Evolutionary conservation across 2,329 filamentous ascomycete species (phyloP).

Genomic region (Verticillium albo-atrum): DNA sequence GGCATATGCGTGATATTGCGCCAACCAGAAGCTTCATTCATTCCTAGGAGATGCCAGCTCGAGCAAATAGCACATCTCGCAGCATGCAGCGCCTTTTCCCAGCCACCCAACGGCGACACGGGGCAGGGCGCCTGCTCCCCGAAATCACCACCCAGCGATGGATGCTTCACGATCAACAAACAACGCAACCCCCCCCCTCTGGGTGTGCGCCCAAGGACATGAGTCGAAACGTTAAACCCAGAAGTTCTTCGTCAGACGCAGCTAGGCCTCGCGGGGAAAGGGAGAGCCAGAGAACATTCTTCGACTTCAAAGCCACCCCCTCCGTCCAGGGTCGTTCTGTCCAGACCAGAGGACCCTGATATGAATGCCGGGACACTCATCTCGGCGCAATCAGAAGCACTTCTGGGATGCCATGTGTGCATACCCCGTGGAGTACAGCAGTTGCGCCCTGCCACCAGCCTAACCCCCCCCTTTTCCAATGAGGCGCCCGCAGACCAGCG

Average conservation of each 20-base stretch:
- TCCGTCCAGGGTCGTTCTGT: not conserved
- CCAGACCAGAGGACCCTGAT: not conserved
- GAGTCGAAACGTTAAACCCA: no score
- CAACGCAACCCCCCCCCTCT: no score
- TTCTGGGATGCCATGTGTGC: not conserved
- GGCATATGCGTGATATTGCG: not conserved
- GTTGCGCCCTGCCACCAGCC: not conserved
- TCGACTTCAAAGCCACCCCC: not conserved
- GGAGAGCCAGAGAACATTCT: not conserved
- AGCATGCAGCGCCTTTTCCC: not conserved
- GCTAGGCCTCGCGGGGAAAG: not conserved
- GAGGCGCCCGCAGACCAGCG: not conserved
- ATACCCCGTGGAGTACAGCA: not conserved
- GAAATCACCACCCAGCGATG: no score
- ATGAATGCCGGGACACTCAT: not conserved
- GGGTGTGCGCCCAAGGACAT: no score
- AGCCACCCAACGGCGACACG: no score
- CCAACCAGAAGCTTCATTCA: not conserved
- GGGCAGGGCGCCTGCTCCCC: no score
- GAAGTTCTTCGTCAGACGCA: no score
- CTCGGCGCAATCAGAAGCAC: not conserved
- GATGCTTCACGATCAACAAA: no score
- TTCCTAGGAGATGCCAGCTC: no score
- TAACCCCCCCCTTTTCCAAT: not conserved
- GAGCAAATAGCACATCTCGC: not conserved